These are phyloP conservation scores for Scutellaria minor DNA, from an alignment of 257 asterid genomes.

Conservation along the genomic window DNA sequence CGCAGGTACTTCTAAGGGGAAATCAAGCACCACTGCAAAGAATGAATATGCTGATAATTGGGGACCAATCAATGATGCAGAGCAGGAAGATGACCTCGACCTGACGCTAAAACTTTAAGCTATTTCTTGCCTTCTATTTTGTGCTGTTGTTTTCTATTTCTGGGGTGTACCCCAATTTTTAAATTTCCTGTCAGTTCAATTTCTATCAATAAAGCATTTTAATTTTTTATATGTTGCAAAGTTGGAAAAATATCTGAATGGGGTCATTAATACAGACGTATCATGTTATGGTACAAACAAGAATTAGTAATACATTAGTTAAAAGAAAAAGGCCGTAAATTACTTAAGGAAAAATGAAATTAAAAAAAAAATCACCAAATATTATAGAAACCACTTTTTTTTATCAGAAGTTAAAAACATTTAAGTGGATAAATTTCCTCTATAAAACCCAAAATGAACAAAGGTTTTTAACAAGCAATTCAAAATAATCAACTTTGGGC, in stretches of 20 bases:
- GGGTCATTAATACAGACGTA: not conserved
- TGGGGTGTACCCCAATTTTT: not conserved
- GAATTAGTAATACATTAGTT: not conserved
- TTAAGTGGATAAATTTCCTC: not conserved
- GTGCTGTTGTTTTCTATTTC: slow-evolving; percentile 11
- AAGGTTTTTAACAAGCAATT: not conserved
- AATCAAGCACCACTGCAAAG: not conserved
- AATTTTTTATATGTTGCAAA: slow-evolving; percentile 1
- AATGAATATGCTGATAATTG: slow-evolving; percentile 16
- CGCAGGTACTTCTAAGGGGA: slow-evolving; percentile 19
- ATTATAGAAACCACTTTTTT: not conserved
- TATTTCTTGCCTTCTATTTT: not conserved
- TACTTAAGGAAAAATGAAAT: not conserved
- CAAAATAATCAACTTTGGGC: not conserved
- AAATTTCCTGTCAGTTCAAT: slow-evolving; percentile 9
- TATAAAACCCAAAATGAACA: not conserved
- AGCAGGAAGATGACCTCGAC: slow-evolving; percentile 36
- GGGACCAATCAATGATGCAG: not conserved
- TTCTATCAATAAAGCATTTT: slow-evolving; percentile 8
- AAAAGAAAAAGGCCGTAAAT: slow-evolving; percentile 7
- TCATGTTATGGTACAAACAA: not conserved
- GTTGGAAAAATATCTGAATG: not conserved
- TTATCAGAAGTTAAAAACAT: not conserved
- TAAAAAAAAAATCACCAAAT: not conserved
- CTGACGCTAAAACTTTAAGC: slow-evolving; percentile 36